These are phyloP conservation scores for Alternaria ethzedia DNA, from an alignment of 2,329 filamentous ascomycete species.

Conservation along the genomic window DNA sequence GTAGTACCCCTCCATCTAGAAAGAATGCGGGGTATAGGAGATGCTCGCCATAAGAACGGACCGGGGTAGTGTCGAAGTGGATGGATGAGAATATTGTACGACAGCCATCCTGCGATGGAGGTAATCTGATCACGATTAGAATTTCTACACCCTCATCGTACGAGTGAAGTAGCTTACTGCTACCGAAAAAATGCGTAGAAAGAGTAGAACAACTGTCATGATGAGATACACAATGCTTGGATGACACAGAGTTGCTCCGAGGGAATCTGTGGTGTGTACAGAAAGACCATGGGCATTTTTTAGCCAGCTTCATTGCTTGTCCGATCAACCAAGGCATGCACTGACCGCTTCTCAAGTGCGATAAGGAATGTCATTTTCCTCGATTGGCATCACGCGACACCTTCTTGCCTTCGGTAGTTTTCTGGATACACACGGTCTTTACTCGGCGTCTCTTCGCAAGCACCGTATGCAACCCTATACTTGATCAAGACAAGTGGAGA, in stretches of 20 bases:
- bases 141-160: not conserved
- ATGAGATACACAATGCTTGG: not conserved
- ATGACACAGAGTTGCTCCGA: not conserved
- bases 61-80: constrained; percentile 7
- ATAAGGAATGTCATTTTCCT: not conserved
- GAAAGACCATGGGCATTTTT: not conserved
- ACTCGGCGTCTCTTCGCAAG: constrained; percentile 3
- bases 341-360: not conserved
- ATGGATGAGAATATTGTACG: constrained; percentile 2
- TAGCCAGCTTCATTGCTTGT: not conserved
- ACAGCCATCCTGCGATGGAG: constrained; percentile 1
- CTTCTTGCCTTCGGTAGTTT: constrained; percentile 37
- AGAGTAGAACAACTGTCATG: not conserved
- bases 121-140: not conserved
- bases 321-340: not conserved
- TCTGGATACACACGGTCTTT: constrained; percentile 33
- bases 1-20: constrained; percentile 5
- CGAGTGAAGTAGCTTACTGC: not conserved
- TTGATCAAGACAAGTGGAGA: constrained; percentile 4
- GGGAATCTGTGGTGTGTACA: not conserved
- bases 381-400: not conserved
- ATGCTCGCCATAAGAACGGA: not conserved
- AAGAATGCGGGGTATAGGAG: constrained; percentile 8
- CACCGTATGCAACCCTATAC: not conserved
- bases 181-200: not conserved